phyloP scores from a whole-genome alignment of 306 rosid species.

The Carpinus fangiana region DNA sequence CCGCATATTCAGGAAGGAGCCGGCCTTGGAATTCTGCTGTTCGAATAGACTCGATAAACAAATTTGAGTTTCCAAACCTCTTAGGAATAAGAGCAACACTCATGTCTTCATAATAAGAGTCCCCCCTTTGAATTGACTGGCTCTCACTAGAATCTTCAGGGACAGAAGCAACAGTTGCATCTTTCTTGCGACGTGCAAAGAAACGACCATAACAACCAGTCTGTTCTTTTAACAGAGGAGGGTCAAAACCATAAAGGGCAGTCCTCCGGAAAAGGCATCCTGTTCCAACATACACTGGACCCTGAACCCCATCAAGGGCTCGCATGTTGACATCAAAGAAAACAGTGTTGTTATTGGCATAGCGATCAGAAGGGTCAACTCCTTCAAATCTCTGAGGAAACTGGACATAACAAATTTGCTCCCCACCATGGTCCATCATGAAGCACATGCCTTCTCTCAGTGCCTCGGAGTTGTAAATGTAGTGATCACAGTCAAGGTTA shows the following conservation, averaged over 20 bases:
- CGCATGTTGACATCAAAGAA: conserved; percentile 85
- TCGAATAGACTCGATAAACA: conserved; percentile 56
- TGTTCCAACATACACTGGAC: conserved; percentile 81
- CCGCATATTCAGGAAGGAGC: conserved; percentile 68
- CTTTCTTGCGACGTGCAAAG: conserved; percentile 36
- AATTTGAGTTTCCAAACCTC: conserved; percentile 70
- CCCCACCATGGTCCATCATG: conserved; percentile 88
- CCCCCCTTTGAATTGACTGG: conserved; percentile 26
- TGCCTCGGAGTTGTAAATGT: conserved; percentile 67
- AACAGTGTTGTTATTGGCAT: conserved; percentile 79
- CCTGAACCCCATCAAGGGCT: conserved; percentile 81
- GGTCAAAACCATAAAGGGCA: conserved; percentile 80
- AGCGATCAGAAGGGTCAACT: conserved; percentile 79
- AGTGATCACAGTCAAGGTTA: conserved; percentile 81
- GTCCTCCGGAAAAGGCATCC: conserved; percentile 74
- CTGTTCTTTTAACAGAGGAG: conserved; percentile 45
- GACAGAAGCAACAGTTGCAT: conserved; percentile 60
- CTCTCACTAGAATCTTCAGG: conserved; percentile 44
- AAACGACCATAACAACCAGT: conserved; percentile 50
- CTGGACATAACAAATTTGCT: conserved; percentile 60
- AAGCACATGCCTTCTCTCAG: conserved; percentile 83
- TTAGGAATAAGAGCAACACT: conserved; percentile 55
- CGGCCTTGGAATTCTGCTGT: conserved; percentile 79
- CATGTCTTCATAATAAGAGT: conserved; percentile 54
- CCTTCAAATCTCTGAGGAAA: conserved; percentile 90